Conservation (phyloP, 202 grass and related monocot species). For the Carex arenaria region DNA sequence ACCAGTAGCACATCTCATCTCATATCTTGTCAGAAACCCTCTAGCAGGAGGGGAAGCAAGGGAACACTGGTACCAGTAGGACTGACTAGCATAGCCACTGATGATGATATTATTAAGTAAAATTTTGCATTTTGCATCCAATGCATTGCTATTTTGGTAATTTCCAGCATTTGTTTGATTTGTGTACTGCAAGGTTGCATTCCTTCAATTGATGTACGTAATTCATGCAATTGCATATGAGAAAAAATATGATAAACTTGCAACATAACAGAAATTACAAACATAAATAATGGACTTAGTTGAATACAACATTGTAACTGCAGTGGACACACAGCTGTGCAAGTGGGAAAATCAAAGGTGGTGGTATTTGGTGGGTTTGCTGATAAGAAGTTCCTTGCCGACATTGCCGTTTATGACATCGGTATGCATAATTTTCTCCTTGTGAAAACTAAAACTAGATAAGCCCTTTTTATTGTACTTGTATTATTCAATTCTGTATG, state of each 20-base stretch:
- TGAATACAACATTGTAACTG: neutral
- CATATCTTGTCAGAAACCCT: too few relatives aligned
- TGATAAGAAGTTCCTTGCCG: slow-evolving; percentile 69
- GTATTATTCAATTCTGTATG: neutral
- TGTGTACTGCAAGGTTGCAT: neutral
- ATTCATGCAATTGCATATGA: neutral
- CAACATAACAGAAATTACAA: neutral
- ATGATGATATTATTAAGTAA: too few relatives aligned
- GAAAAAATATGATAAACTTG: neutral
- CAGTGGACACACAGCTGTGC: slow-evolving; percentile 72
- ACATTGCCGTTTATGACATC: slow-evolving; percentile 78
- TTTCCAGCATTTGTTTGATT: neutral
- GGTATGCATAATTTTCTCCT: slow-evolving; percentile 30
- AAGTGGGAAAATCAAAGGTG: slow-evolving; percentile 77
- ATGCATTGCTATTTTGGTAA: neutral
- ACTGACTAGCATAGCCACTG: too few relatives aligned
- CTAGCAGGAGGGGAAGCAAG: too few relatives aligned
- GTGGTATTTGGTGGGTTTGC: slow-evolving; percentile 90
- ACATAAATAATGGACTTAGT: neutral
- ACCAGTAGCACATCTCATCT: too few relatives aligned
- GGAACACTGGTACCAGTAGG: too few relatives aligned
- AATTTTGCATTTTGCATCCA: neutral
- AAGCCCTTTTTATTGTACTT: neutral
- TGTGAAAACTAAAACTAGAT: neutral
- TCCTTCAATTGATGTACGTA: neutral